Evolutionary conservation across 345 rosid species (phyloP).

Genomic region (Linum trigynum): DNA sequence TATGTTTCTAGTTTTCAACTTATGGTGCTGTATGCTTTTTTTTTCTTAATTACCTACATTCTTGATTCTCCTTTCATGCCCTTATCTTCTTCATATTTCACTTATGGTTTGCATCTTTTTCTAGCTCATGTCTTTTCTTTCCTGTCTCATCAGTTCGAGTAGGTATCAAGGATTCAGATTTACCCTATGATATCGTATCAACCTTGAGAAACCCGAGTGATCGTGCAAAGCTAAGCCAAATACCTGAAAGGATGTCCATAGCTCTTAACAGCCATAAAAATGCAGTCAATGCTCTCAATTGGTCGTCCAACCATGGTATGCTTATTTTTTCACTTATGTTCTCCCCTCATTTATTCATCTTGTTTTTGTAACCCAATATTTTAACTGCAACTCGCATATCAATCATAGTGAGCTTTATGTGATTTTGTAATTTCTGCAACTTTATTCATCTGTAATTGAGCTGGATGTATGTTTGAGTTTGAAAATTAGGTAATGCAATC

Average conservation of each 20-base stretch:
- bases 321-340: slow-evolving; percentile 9
- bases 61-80: not conserved
- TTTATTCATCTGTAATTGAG: not conserved
- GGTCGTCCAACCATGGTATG: slow-evolving; percentile 71
- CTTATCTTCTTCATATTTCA: not conserved
- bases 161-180: slow-evolving; percentile 42
- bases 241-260: slow-evolving; percentile 40
- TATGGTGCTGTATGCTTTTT: not conserved
- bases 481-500: not conserved
- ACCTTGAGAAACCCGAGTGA: slow-evolving; percentile 29
- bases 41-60: not conserved
- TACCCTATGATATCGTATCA: slow-evolving; percentile 34
- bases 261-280: slow-evolving; percentile 49
- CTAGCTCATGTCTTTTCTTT: slow-evolving; percentile 8
- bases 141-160: slow-evolving; percentile 37
- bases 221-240: slow-evolving; percentile 19
- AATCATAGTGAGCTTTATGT: not conserved
- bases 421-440: not conserved
- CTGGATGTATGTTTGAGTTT: not conserved
- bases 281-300: slow-evolving; percentile 60
- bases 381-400: not conserved
- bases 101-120: not conserved
- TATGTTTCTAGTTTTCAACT: not conserved
- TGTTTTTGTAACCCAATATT: not conserved
- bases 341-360: not conserved